These are phyloP conservation scores for Colletotrichum musae DNA, from an alignment of 2,329 filamentous ascomycete species.

Conservation along the genomic window DNA sequence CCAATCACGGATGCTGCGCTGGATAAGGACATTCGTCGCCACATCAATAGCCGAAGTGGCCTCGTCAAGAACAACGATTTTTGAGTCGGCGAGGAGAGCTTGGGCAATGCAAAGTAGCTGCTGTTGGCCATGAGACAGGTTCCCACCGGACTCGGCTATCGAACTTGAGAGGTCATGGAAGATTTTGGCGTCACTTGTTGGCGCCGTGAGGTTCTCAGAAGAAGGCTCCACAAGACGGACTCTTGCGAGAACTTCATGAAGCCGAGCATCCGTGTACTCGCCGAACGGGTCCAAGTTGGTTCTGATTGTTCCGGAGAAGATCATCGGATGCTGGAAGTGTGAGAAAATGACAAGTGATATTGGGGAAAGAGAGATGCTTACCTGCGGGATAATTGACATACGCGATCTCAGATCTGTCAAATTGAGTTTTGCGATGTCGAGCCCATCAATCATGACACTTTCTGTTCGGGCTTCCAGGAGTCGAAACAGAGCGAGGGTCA, in stretches of 20 bases:
- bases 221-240: conserved; percentile 74
- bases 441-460: conserved; percentile 77
- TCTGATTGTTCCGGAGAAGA: conserved; percentile 80
- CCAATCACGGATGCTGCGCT: conserved; percentile 74
- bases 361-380: not conserved
- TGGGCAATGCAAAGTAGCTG: conserved; percentile 75
- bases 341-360: conserved; percentile 64
- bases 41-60: conserved; percentile 79
- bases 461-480: conserved; percentile 79
- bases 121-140: conserved; percentile 43
- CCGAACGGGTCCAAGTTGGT: conserved; percentile 72
- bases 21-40: conserved; percentile 76
- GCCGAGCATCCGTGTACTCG: conserved; percentile 75
- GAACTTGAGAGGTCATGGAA: conserved; percentile 68
- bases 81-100: conserved; percentile 73
- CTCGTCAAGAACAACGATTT: conserved; percentile 79
- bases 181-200: conserved; percentile 57
- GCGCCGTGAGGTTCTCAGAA: conserved; percentile 40
- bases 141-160: conserved; percentile 75
- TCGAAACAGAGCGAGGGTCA: conserved; percentile 82
- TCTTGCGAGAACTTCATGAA: conserved; percentile 76
- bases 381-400: conserved; percentile 75
- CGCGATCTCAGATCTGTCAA: conserved; percentile 78
- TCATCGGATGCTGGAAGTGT: conserved; percentile 75
- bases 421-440: conserved; percentile 80